A percentile compares a stretch with the other conserved stretches of the same genome.
Conservation (phyloP, 129 eudicot species). For the Centaurea solstitialis region DNA sequence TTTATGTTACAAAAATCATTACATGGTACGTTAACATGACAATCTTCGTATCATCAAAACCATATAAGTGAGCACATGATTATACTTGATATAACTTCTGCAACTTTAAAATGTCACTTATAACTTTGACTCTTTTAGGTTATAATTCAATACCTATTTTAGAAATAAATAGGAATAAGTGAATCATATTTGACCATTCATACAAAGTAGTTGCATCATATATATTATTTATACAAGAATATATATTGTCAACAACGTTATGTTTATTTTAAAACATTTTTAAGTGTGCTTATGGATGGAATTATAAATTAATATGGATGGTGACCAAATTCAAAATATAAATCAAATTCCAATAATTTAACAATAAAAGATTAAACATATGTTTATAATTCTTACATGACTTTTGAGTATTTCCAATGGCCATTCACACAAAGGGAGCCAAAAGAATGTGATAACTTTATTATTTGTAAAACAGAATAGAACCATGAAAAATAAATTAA, state of each 20-base stretch:
- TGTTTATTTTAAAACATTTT: not conserved
- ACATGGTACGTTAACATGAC: no score
- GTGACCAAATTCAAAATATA: not conserved
- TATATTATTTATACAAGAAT: not conserved
- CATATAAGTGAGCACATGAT: not conserved
- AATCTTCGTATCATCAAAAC: no score
- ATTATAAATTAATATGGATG: not conserved
- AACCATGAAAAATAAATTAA: not conserved
- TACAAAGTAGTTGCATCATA: not conserved
- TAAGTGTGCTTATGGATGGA: not conserved
- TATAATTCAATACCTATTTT: not conserved
- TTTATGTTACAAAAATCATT: no score
- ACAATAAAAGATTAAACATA: not conserved
- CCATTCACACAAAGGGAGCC: not conserved
- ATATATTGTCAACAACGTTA: not conserved
- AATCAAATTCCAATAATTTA: not conserved
- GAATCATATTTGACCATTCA: not conserved
- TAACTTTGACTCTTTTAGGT: not conserved
- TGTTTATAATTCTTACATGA: not conserved
- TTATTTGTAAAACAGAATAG: not conserved
- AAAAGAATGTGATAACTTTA: not conserved
- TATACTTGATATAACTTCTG: no score
- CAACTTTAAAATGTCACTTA: not conserved
- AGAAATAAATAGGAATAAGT: not conserved
- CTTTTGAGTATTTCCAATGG: slow-evolving; percentile 3